Percentiles rank a stretch among this genome's conserved stretches.
Evolutionary conservation across 2,329 filamentous ascomycete species (phyloP).

Genomic region (Falciphora oryzae): DNA sequence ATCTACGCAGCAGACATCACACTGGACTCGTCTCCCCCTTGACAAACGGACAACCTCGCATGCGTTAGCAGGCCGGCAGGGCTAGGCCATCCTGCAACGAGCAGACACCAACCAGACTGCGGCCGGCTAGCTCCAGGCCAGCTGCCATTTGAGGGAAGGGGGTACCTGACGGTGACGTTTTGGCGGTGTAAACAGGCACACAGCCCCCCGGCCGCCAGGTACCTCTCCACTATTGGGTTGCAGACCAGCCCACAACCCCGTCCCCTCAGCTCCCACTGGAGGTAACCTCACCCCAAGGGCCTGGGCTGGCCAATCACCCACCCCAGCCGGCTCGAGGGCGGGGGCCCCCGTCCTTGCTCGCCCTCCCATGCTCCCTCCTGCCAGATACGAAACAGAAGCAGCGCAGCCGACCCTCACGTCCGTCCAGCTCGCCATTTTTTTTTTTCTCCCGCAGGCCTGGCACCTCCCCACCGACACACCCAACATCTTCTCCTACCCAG

Average conservation of each 20-base stretch:
- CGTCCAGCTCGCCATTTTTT: constrained; percentile 5
- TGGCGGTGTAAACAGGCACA: background rate
- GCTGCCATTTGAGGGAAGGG: too few species aligned
- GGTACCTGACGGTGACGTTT: background rate
- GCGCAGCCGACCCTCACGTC: constrained; percentile 8
- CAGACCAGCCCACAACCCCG: background rate
- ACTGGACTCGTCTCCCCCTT: too few species aligned
- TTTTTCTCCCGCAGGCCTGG: constrained; percentile 6
- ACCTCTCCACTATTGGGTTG: background rate
- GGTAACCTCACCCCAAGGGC: background rate
- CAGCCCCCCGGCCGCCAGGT: background rate
- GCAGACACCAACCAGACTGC: too few species aligned
- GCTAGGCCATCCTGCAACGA: background rate
- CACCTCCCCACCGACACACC: constrained; percentile 6
- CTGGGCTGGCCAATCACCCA: background rate
- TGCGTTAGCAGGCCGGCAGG: background rate
- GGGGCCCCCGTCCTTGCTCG: background rate
- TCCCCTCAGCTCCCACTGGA: too few species aligned
- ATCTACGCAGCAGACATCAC: background rate
- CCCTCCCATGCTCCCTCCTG: constrained; percentile 5
- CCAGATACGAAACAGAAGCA: constrained; percentile 9
- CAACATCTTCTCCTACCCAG: constrained; percentile 7
- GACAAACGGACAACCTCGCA: background rate
- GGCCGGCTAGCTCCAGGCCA: too few species aligned
- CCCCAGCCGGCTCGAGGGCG: constrained; percentile 3